Percentiles rank a stretch among this genome's conserved stretches.
Conservation (phyloP, 2,329 filamentous ascomycete genomes). For the Grosmannia penicillata region DNA sequence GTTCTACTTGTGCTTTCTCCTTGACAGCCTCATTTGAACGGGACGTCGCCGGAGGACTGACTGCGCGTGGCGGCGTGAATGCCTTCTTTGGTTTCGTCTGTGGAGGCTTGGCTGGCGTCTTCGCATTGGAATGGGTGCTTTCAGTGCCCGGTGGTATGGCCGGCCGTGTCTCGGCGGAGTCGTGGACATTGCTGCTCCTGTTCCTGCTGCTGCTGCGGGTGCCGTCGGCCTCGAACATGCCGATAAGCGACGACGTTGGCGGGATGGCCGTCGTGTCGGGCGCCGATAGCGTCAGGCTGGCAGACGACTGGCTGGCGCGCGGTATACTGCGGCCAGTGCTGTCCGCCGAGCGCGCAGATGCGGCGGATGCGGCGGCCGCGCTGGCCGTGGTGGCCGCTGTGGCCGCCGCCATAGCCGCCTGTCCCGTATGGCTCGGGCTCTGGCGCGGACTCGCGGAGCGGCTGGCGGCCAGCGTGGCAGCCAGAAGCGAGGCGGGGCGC, state of each 20-base stretch:
- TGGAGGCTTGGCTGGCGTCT: not conserved
- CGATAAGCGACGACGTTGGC: constrained; percentile 49
- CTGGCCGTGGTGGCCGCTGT: not conserved
- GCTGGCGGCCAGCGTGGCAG: constrained; percentile 46
- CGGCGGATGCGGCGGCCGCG: not conserved
- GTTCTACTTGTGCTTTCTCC: not conserved
- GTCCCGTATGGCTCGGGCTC: constrained; percentile 24
- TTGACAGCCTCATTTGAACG: constrained; percentile 13
- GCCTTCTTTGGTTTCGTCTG: constrained; percentile 11
- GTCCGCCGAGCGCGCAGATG: not conserved
- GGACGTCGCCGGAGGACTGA: no score
- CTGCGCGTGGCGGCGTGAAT: constrained; percentile 18
- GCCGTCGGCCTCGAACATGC: constrained; percentile 46
- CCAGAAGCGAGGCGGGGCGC: constrained; percentile 40
- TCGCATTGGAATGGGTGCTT: no score
- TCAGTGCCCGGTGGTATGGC: no score
- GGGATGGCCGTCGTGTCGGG: constrained; percentile 42
- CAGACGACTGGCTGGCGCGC: constrained; percentile 12
- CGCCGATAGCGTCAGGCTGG: constrained; percentile 19
- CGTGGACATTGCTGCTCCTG: not conserved
- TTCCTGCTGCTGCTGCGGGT: not conserved
- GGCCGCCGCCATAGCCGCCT: constrained; percentile 9
- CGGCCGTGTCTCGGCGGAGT: no score
- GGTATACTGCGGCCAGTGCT: not conserved
- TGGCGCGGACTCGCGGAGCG: constrained; percentile 34